These are phyloP conservation scores for Eucalyptus erythrocorys DNA, from an alignment of 345 rosid genomes.

Conservation along the genomic window DNA sequence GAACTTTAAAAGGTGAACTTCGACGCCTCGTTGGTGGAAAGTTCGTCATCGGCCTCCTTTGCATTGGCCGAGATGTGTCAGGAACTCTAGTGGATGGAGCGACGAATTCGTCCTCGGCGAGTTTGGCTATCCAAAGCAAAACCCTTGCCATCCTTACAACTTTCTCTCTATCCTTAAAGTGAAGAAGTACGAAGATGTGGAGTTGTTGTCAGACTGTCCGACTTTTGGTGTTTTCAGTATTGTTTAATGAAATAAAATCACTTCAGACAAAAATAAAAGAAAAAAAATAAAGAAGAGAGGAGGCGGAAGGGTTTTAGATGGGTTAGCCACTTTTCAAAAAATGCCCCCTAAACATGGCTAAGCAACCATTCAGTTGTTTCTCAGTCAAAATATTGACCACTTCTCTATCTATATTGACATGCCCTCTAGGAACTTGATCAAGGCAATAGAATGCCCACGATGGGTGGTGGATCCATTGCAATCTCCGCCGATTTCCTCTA, in stretches of 20 bases:
- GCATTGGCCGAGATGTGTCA: not conserved
- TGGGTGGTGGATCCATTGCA: no score
- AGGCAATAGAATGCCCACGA: no score
- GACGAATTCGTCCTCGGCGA: accelerated
- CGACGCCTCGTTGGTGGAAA: not conserved
- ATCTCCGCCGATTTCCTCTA: no score
- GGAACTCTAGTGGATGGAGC: not conserved
- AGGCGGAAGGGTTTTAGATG: no score
- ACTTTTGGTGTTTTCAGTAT: not conserved
- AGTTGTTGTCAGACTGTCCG: not conserved
- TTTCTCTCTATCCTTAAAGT: not conserved
- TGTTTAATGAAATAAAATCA: not conserved
- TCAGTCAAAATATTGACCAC: no score
- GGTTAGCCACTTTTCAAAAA: no score
- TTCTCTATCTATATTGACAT: no score
- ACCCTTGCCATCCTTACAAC: not conserved
- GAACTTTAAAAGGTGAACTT: not conserved
- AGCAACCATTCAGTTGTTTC: no score
- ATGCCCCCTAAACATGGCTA: no score
- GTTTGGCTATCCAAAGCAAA: not conserved
- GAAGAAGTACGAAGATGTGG: not conserved
- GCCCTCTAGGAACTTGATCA: no score
- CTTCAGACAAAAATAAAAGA: no score
- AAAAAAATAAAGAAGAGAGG: no score
- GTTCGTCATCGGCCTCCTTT: not conserved